Percentiles rank a stretch among this genome's conserved stretches.
Evolutionary conservation across 768 basidiomycete species (phyloP).

Genomic region (Antrodiella citrinella): DNA sequence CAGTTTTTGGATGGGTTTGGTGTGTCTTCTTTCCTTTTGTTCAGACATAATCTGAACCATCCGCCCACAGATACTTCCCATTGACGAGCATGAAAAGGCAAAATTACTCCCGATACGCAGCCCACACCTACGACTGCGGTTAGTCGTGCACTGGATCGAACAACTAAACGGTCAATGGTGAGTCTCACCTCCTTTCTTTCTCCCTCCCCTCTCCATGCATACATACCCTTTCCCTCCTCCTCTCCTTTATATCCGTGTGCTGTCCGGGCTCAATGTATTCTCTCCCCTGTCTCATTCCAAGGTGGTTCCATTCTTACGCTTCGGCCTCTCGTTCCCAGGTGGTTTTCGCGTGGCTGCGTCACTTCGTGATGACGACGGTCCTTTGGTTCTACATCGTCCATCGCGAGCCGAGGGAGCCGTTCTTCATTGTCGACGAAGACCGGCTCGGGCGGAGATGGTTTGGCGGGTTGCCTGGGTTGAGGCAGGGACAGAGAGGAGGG

Average conservation of each 20-base stretch:
- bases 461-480: not conserved
- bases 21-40: conserved; percentile 22
- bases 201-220: conserved; percentile 2
- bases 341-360: conserved; percentile 67
- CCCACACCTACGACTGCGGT: conserved; percentile 65
- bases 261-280: conserved; percentile 17
- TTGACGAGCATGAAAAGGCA: conserved; percentile 85
- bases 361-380: conserved; percentile 30
- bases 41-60: conserved; percentile 1
- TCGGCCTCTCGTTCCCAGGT: conserved; percentile 39
- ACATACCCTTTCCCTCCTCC: conserved; percentile 8
- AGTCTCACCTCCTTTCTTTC: conserved; percentile 10
- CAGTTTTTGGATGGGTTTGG: conserved; percentile 84
- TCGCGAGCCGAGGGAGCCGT: not conserved
- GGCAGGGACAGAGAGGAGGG: not conserved
- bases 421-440: not conserved
- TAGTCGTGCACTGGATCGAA: conserved; percentile 96
- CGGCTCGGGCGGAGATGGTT: not conserved
- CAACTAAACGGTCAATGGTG: conserved; percentile 54
- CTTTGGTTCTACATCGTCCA: not conserved
- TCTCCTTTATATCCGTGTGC: conserved; percentile 4
- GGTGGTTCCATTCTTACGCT: conserved; percentile 14
- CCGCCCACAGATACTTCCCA: conserved; percentile 54
- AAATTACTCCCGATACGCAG: conserved; percentile 79
- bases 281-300: conserved; percentile 7